These are phyloP conservation scores for Mycena vitilis DNA, from an alignment of 768 basidiomycete genomes.

Conservation along the genomic window DNA sequence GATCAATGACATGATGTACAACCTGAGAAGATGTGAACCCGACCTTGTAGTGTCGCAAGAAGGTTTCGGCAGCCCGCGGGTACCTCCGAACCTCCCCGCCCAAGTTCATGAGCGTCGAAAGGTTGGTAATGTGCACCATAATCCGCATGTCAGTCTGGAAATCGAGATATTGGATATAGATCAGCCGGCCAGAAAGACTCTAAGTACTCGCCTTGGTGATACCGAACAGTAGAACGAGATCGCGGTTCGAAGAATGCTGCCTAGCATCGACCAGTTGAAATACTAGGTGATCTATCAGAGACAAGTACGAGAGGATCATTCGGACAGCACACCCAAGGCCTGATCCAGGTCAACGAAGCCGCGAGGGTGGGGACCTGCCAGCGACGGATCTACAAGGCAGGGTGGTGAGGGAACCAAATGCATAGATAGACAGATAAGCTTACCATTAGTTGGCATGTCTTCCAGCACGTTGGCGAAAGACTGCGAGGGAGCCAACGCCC, in stretches of 20 bases:
- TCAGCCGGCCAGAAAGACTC: too few species aligned
- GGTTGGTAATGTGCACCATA: conserved; percentile 16
- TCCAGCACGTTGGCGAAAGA: conserved; percentile 32
- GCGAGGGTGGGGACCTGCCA: neutral
- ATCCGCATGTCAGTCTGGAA: neutral
- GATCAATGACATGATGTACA: neutral
- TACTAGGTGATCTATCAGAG: conserved; percentile 25
- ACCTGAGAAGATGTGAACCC: too few species aligned
- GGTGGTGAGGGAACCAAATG: neutral
- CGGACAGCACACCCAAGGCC: neutral
- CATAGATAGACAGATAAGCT: neutral
- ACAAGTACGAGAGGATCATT: neutral
- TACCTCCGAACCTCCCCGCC: too few species aligned
- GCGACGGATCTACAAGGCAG: neutral
- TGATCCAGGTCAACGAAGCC: neutral
- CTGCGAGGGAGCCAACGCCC: conserved; percentile 8
- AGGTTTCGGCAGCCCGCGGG: neutral
- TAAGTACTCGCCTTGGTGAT: too few species aligned
- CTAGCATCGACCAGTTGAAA: conserved; percentile 45
- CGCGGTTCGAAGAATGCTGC: conserved; percentile 26
- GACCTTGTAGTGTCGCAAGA: conserved; percentile 15
- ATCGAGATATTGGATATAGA: neutral
- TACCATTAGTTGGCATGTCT: conserved; percentile 25
- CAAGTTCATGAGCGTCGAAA: too few species aligned
- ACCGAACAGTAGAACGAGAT: conserved; percentile 41